These are phyloP conservation scores for Cyberlindnera misumaiensis DNA, from an alignment of 805 yeast genomes.

Conservation along the genomic window DNA sequence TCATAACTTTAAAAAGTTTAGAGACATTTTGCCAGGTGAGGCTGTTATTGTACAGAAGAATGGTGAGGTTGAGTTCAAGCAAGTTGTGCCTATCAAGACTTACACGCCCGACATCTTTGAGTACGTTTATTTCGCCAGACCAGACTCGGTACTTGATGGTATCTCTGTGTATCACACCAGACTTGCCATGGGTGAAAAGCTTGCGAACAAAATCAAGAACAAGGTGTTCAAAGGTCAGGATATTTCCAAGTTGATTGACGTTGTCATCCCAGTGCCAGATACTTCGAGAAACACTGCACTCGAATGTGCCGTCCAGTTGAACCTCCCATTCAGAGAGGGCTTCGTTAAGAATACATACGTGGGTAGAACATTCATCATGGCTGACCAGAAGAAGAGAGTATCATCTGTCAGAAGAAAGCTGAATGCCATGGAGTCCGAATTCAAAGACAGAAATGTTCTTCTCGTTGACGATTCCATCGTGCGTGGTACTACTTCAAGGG, in stretches of 20 bases:
- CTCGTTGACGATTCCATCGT: conserved; percentile 96
- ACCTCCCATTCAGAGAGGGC: conserved; percentile 89
- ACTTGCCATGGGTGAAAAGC: conserved; percentile 85
- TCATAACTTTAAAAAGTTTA: conserved; percentile 71
- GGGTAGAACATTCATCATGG: conserved; percentile 98
- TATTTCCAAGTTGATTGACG: conserved; percentile 63
- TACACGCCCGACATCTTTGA: conserved; percentile 96
- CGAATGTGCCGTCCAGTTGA: conserved; percentile 79
- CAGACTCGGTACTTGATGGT: conserved; percentile 95
- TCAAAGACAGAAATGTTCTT: conserved; percentile 74
- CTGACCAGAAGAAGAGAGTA: conserved; percentile 89
- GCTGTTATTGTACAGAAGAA: conserved; percentile 89
- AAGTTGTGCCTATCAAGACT: conserved; percentile 68
- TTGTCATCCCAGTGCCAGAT: conserved; percentile 96
- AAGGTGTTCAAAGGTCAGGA: conserved; percentile 38
- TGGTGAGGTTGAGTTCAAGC: conserved; percentile 72
- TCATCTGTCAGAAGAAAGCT: conserved; percentile 91
- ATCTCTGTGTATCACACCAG: conserved; percentile 90
- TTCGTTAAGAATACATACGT: conserved; percentile 95
- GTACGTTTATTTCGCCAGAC: conserved; percentile 96
- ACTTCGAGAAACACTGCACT: conserved; percentile 95
- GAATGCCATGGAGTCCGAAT: conserved; percentile 94
- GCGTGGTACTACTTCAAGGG: conserved; percentile 95
- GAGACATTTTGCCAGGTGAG: conserved; percentile 91
- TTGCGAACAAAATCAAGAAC: conserved; percentile 61